These are phyloP conservation scores for Penstemon eatonii DNA, from an alignment of 257 asterid species.

Conservation along the genomic window DNA sequence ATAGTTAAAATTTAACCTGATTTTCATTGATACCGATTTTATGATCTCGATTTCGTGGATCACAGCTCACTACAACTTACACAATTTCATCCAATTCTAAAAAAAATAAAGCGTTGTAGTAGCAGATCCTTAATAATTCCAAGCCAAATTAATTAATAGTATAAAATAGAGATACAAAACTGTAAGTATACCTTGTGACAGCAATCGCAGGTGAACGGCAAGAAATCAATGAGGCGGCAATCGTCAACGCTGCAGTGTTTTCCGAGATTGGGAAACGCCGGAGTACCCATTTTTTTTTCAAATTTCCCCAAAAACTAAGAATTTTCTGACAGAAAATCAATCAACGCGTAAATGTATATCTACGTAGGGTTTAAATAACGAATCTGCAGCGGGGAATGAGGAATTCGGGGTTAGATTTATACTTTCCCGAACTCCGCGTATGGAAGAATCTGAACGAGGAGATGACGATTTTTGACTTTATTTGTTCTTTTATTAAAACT, in stretches of 20 bases:
- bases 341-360: neutral
- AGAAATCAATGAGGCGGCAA: slow-evolving; percentile 88
- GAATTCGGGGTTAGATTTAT: slow-evolving; percentile 24
- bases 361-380: too few relatives aligned
- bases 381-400: neutral
- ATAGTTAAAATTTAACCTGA: too few relatives aligned
- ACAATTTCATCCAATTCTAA: too few relatives aligned
- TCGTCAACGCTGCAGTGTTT: slow-evolving; percentile 83
- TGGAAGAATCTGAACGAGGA: neutral
- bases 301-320: neutral
- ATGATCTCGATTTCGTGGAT: too few relatives aligned
- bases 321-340: neutral
- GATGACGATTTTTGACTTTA: too few relatives aligned
- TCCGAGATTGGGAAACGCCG: slow-evolving; percentile 88
- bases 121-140: too few relatives aligned
- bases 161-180: too few relatives aligned
- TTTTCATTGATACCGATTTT: too few relatives aligned
- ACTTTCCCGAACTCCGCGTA: slow-evolving; percentile 43
- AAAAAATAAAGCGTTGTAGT: too few relatives aligned
- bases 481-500: too few relatives aligned
- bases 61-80: too few relatives aligned
- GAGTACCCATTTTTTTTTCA: slow-evolving; percentile 72
- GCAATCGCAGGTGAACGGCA: slow-evolving; percentile 95
- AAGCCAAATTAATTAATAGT: too few relatives aligned
- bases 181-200: slow-evolving; percentile 54